Percentiles rank a stretch among this genome's conserved stretches.
Conservation (phyloP, 441 rosid genomes). For the Aleurites moluccanus region DNA sequence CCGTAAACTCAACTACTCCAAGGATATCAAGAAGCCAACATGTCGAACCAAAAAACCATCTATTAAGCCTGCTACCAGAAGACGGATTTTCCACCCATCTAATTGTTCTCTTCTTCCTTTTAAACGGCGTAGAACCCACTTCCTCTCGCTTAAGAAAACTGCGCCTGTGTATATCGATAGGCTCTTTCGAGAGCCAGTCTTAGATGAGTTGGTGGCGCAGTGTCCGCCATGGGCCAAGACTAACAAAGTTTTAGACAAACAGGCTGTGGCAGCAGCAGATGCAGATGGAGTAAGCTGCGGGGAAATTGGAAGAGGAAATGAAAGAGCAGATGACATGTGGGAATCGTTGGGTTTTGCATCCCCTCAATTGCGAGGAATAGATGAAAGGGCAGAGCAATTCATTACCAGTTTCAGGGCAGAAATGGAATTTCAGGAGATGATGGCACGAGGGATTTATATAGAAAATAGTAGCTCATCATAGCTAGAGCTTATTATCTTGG, state of each 20-base stretch:
- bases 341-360: conserved; percentile 51
- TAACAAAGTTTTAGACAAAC: conserved; percentile 11
- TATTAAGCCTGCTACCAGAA: not conserved
- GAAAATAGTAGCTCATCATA: conserved; percentile 4
- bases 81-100: not conserved
- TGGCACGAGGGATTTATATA: conserved; percentile 37
- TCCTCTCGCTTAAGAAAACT: conserved; percentile 35
- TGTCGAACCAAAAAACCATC: not conserved
- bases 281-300: conserved; percentile 17
- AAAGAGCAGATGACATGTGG: conserved; percentile 50
- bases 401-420: conserved; percentile 60
- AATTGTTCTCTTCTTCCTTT: conserved; percentile 19
- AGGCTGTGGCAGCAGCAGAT: conserved; percentile 10
- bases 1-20: conserved; percentile 44
- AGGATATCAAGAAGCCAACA: conserved; percentile 38
- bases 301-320: conserved; percentile 25
- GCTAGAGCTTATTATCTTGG: not conserved
- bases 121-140: conserved; percentile 16
- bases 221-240: conserved; percentile 6
- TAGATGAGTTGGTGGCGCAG: conserved; percentile 18
- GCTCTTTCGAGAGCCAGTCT: conserved; percentile 42
- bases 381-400: conserved; percentile 77
- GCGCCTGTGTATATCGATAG: conserved; percentile 53
- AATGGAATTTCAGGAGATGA: conserved; percentile 50
- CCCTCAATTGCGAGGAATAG: conserved; percentile 57